Percentiles rank a stretch among this genome's conserved stretches.
Conservation (phyloP, 306 rosid species). For the Lupinus albus region DNA sequence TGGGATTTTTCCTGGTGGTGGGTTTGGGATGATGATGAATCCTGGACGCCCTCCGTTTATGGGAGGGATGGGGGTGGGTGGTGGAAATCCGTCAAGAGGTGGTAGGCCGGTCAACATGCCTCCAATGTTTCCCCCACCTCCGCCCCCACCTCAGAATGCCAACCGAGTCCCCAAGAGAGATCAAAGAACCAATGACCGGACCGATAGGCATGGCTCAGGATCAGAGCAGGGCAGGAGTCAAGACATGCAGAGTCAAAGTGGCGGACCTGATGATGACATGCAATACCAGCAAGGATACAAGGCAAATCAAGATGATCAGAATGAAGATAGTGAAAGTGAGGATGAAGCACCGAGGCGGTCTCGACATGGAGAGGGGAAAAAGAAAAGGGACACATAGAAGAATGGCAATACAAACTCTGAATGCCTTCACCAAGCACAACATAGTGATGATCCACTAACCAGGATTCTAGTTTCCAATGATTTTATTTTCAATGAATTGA, state of each 20-base stretch:
- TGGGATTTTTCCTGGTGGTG: constrained; percentile 89
- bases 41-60: constrained; percentile 88
- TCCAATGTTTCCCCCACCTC: constrained; percentile 80
- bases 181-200: constrained; percentile 51
- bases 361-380: constrained; percentile 92
- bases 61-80: constrained; percentile 90
- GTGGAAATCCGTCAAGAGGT: constrained; percentile 64
- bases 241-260: constrained; percentile 60
- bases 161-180: constrained; percentile 69
- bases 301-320: constrained; percentile 60
- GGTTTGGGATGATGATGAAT: constrained; percentile 97
- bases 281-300: constrained; percentile 70
- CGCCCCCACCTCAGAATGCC: constrained; percentile 61
- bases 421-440: constrained; percentile 34
- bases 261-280: constrained; percentile 71
- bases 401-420: constrained; percentile 53
- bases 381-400: constrained; percentile 80
- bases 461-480: constrained; percentile 43
- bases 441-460: constrained; percentile 40
- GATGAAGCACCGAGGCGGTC: constrained; percentile 98
- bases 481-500: constrained; percentile 32
- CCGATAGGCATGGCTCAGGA: constrained; percentile 56
- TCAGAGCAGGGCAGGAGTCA: constrained; percentile 75
- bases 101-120: constrained; percentile 81
- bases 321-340: constrained; percentile 81